Conservation (phyloP, 805 yeast genomes). For the Scheffersomyces spartinae region DNA sequence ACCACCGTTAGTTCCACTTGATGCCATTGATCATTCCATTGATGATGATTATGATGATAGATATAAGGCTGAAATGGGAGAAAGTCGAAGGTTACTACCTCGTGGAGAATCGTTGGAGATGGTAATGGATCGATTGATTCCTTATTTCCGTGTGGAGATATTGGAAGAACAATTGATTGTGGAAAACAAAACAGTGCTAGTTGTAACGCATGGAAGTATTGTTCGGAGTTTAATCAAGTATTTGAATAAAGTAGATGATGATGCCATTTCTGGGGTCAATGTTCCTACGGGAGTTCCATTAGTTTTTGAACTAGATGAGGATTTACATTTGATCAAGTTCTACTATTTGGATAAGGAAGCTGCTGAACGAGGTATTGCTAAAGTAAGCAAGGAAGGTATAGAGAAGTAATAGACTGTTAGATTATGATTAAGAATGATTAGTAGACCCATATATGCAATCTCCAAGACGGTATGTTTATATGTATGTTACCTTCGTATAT, state of each 20-base stretch:
- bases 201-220: conserved; percentile 33
- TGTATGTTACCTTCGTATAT: too few relatives aligned
- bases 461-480: too few relatives aligned
- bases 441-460: too few relatives aligned
- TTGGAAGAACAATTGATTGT: conserved; percentile 12
- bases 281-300: conserved; percentile 35
- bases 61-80: conserved; percentile 6
- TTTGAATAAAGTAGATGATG: conserved; percentile 22
- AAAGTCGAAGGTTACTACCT: too few relatives aligned
- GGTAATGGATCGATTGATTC: conserved; percentile 28
- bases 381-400: conserved; percentile 20
- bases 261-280: conserved; percentile 26
- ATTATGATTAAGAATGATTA: too few relatives aligned
- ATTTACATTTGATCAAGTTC: conserved; percentile 14
- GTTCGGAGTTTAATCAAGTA: conserved; percentile 30
- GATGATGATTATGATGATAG: conserved; percentile 24
- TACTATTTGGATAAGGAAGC: conserved; percentile 29
- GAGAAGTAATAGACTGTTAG: too few relatives aligned
- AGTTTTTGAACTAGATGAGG: conserved; percentile 27
- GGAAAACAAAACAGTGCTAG: conserved; percentile 17
- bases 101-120: conserved; percentile 27
- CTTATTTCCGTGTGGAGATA: conserved; percentile 21
- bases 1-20: conserved; percentile 20
- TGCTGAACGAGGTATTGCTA: conserved; percentile 26
- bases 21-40: conserved; percentile 15